Evolutionary conservation across 257 asterid genomes (phyloP).

Genomic region (Salvia hispanica): DNA sequence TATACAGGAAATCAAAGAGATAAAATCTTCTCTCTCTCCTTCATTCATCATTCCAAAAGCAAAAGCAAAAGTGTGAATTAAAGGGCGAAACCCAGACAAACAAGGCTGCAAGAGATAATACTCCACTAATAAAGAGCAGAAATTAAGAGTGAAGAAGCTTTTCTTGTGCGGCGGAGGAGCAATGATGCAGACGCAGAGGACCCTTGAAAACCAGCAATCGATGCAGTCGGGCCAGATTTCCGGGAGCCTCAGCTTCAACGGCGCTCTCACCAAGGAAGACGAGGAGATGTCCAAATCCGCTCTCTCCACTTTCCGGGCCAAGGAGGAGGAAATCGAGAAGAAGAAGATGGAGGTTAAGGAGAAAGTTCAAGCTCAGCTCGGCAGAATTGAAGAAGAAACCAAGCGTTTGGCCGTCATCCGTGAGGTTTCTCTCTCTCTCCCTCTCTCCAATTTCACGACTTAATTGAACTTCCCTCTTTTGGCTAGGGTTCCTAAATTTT

Average conservation of each 20-base stretch:
- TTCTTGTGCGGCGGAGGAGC: conserved; percentile 22
- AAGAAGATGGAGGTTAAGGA: conserved; percentile 88
- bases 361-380: conserved; percentile 87
- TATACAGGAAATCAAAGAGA: conserved; percentile 29
- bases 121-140: too few relatives aligned
- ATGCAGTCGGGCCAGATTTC: conserved; percentile 79
- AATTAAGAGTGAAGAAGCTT: conserved; percentile 34
- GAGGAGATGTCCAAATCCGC: conserved; percentile 96
- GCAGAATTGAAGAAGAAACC: conserved; percentile 95
- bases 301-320: conserved; percentile 81
- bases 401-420: conserved; percentile 82
- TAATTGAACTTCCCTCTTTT: too few relatives aligned
- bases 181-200: conserved; percentile 56
- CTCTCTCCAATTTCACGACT: neutral
- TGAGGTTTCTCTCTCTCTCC: conserved; percentile 49
- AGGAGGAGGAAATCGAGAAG: conserved; percentile 98
- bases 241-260: conserved; percentile 81
- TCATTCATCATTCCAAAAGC: conserved; percentile 55
- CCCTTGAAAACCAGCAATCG: conserved; percentile 67
- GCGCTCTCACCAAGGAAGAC: conserved; percentile 67
- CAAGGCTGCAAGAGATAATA: neutral
- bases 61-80: conserved; percentile 38
- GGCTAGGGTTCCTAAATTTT: neutral
- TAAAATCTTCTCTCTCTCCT: conserved; percentile 17
- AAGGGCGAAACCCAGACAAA: conserved; percentile 24